These are phyloP conservation scores for Pterula multifida DNA, from an alignment of 1,284 basidiomycete species.

Conservation along the genomic window DNA sequence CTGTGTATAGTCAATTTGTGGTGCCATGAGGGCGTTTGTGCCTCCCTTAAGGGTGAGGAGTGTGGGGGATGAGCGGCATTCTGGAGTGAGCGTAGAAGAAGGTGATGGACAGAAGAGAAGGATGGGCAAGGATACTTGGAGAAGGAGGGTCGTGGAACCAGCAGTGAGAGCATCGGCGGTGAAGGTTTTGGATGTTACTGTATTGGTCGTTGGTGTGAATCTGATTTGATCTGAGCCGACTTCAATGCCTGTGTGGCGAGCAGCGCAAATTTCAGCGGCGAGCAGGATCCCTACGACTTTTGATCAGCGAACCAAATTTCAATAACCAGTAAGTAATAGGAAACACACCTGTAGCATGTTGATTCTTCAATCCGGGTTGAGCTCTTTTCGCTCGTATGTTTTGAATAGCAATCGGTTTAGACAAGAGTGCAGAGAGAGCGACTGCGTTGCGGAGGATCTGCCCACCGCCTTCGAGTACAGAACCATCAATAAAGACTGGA, in stretches of 20 bases:
- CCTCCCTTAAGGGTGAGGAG: conserved; percentile 46
- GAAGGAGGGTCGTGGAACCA: conserved; percentile 53
- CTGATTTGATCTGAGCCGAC: conserved; percentile 37
- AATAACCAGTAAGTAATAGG: background rate
- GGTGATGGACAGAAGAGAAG: conserved; percentile 37
- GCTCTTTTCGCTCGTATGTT: conserved; percentile 45
- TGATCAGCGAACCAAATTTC: background rate
- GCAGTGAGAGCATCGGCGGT: conserved; percentile 54
- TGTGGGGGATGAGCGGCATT: background rate
- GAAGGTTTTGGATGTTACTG: conserved; percentile 28
- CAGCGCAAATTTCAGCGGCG: conserved; percentile 44
- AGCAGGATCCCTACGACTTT: conserved; percentile 51
- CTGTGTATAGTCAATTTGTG: conserved; percentile 59
- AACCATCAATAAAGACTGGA: background rate
- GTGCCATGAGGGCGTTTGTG: conserved; percentile 55
- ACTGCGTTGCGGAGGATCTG: conserved; percentile 60
- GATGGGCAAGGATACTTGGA: conserved; percentile 60
- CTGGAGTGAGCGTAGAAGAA: conserved; percentile 18
- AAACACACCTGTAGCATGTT: conserved; percentile 49
- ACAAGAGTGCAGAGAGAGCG: conserved; percentile 46
- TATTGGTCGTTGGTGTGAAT: conserved; percentile 37
- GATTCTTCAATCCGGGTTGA: conserved; percentile 52
- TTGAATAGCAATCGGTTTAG: conserved; percentile 41
- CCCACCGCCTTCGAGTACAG: conserved; percentile 37
- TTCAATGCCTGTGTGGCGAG: conserved; percentile 34